Base-by-base conservation (phyloP, 345 rosid species). In the Melaleuca alternifolia region DNA sequence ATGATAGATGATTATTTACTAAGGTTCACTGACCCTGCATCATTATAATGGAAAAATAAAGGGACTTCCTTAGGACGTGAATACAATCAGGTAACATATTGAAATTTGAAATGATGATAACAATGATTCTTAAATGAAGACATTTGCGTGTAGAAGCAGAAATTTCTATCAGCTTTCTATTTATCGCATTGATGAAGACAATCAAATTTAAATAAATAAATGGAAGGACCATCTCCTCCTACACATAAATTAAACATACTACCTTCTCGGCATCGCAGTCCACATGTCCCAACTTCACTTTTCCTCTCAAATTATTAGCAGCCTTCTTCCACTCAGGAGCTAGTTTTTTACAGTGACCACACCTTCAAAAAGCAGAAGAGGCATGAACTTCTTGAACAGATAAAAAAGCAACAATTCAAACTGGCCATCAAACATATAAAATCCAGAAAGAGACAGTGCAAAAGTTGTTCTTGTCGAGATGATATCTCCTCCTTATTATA, bases 261-360 rank as follows among this genome's bases (percentile, higher is more conserved):
- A 97, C 99, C 98, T 94, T 91, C 82, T 97, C 97, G 57, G 93
- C 87, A 53, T 97, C 99, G 71, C 99, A 97, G 89, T 97, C 95
- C 77, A 97, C 97, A 86, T 96, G 98, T 83, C 99, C 99, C 86
- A 97, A 89, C 89, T 94, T 97, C 92, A 95, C 98, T 94, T 96
- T 96, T 86, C 98, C 99, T 93, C 93, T 92, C 94, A 96, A 93
- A 90, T 91, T 94, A 53, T 89, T 91, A 81, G 99, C 94, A 91
- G 99, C 99, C 92, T 89, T 96, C 92, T 95, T 97, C 99, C 99
- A 97, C 90, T 97, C 99, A 81, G 98, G 98, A 87, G 98, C 98
- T 81, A 97, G 92, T 92, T 91, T 97, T 86, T 97, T 97, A 90
- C 99, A 97, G 89, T 97, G 98, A 82, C 99, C 98, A 86, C 98